These are phyloP conservation scores for Thinopyrum obtusiflorum DNA, from an alignment of 202 grass and related monocot genomes.

Conservation along the genomic window DNA sequence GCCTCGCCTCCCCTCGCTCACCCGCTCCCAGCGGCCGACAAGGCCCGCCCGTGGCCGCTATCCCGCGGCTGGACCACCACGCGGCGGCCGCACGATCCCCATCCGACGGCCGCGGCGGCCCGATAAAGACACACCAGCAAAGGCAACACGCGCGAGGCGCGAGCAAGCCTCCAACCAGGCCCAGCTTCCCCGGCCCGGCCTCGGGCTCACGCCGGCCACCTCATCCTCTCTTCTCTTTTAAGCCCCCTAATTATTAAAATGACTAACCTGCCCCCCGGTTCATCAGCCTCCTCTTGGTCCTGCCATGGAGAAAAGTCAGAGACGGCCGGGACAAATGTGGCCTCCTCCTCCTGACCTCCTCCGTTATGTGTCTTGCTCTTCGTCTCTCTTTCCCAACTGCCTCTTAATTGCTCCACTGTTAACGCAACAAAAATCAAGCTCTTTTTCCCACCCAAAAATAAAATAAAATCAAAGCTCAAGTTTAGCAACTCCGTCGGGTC, in stretches of 20 bases:
- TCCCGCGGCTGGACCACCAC: constrained; percentile 41
- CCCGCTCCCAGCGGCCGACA: constrained; percentile 58
- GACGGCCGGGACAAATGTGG: not conserved
- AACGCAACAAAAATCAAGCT: not conserved
- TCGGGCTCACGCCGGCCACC: constrained; percentile 41
- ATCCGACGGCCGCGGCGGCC: constrained; percentile 39
- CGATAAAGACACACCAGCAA: constrained; percentile 1
- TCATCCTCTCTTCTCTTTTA: constrained; percentile 38
- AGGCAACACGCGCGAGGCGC: not conserved
- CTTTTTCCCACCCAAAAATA: not conserved
- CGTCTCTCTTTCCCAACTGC: constrained; percentile 10
- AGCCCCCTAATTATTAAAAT: constrained; percentile 30
- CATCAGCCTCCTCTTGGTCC: not conserved
- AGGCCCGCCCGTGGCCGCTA: constrained; percentile 44
- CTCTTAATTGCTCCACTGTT: constrained; percentile 25
- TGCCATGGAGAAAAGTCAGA: constrained; percentile 5
- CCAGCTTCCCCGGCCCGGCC: not conserved
- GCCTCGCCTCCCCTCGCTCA: not conserved
- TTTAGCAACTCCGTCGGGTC: constrained; percentile 10
- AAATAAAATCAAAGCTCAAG: not conserved
- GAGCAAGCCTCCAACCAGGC: not conserved
- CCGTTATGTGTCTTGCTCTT: not conserved
- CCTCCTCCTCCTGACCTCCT: not conserved
- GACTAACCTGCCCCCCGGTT: constrained; percentile 16
- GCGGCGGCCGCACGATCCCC: constrained; percentile 25